Conservation (phyloP, 352 stramenopile species). For the Plasmopara muralis region DNA sequence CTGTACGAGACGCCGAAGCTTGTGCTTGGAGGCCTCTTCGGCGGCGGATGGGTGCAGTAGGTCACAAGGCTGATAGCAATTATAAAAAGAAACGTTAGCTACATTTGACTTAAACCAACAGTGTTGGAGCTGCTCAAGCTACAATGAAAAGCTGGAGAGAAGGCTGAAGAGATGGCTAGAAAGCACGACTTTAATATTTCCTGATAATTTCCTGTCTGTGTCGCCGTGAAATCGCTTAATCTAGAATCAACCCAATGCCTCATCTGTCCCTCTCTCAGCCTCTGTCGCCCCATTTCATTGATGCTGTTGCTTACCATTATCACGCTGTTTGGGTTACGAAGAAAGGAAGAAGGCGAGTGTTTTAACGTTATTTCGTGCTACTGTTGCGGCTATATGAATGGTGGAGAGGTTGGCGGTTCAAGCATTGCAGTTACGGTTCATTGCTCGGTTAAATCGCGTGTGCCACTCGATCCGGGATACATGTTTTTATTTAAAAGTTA, state of each 20-base stretch:
- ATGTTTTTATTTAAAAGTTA: not conserved
- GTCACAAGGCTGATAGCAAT: constrained; percentile 75
- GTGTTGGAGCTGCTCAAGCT: not conserved
- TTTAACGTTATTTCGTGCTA: constrained; percentile 12
- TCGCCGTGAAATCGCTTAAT: not conserved
- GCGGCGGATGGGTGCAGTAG: constrained; percentile 95
- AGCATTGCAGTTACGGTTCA: constrained; percentile 18
- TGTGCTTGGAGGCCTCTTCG: constrained; percentile 97
- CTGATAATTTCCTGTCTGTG: not conserved
- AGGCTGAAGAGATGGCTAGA: constrained; percentile 2
- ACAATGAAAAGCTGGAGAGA: constrained; percentile 1
- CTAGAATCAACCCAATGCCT: not conserved
- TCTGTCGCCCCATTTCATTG: constrained; percentile 3
- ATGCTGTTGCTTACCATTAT: constrained; percentile 58
- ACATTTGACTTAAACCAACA: not conserved
- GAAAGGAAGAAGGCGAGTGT: constrained; percentile 88
- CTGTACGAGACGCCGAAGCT: constrained; percentile 99
- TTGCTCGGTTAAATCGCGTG: not conserved
- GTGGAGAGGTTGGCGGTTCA: constrained; percentile 33
- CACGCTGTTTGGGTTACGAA: constrained; percentile 74
- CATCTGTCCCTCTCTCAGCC: constrained; percentile 5
- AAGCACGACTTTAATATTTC: not conserved
- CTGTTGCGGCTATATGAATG: constrained; percentile 38
- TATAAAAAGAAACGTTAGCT: constrained; percentile 16
- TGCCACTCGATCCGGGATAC: too few species aligned